Evolutionary conservation across 2,329 filamentous ascomycete genomes (phyloP).

Genomic region (Colletotrichum destructivum): DNA sequence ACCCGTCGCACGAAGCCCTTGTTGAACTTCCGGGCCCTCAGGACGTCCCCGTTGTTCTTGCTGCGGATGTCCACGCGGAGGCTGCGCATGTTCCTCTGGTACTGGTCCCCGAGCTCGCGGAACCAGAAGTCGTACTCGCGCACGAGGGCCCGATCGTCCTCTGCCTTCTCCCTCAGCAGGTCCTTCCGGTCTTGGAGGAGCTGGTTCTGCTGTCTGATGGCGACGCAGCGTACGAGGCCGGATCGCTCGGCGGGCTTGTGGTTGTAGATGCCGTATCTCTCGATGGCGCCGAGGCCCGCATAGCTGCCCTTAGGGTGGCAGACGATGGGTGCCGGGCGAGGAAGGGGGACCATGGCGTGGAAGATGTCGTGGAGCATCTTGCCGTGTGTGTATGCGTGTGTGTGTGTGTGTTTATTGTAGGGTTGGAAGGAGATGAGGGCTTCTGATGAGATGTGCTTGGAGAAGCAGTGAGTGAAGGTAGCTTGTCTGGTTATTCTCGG

Average conservation of each 20-base stretch:
- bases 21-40: background rate
- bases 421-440: too few species aligned
- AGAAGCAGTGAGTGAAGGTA: too few species aligned
- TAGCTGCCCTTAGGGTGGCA: background rate
- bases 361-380: conserved; percentile 2
- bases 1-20: background rate
- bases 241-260: background rate
- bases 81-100: background rate
- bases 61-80: background rate
- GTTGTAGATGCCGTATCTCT: background rate
- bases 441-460: background rate
- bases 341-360: background rate
- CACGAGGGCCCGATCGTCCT: background rate
- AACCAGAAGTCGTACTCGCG: background rate
- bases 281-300: conserved; percentile 1
- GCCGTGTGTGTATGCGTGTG: too few species aligned
- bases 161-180: background rate
- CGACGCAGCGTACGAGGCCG: background rate
- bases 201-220: background rate
- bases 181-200: background rate
- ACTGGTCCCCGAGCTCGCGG: background rate
- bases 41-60: background rate
- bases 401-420: too few species aligned
- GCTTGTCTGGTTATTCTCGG: too few species aligned
- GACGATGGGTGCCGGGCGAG: background rate